These are phyloP conservation scores for Cryptomeria japonica DNA, from an alignment of 75 land plant species.

Conservation along the genomic window DNA sequence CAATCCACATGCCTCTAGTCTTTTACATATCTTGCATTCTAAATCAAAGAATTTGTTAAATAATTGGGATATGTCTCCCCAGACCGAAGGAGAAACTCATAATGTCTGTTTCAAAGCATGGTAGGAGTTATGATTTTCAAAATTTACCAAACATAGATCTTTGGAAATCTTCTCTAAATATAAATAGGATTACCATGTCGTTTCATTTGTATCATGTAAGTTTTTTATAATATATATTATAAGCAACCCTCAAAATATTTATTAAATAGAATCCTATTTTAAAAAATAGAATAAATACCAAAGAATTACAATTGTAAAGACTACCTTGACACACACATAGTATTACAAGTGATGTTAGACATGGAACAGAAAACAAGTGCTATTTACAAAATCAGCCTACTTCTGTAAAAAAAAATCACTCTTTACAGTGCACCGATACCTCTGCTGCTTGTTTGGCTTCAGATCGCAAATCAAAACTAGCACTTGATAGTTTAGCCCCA, in stretches of 20 bases:
- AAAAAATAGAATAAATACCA: not conserved
- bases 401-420: not conserved
- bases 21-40: not conserved
- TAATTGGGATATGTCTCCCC: not conserved
- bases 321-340: not conserved
- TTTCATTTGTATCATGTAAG: not conserved
- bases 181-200: not conserved
- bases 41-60: not conserved
- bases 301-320: not conserved
- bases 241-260: not conserved
- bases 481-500: constrained; percentile 2
- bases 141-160: not conserved
- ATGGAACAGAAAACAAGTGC: not conserved
- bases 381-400: not conserved
- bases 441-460: constrained; percentile 15
- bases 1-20: not conserved
- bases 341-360: not conserved
- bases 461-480: constrained; percentile 1
- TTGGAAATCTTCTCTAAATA: not conserved
- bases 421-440: not conserved
- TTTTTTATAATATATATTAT: not conserved
- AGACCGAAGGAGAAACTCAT: not conserved
- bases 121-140: not conserved
- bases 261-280: not conserved
- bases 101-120: not conserved